These are phyloP conservation scores for Brassica rapa DNA, from an alignment of 345 rosid species.

Conservation along the genomic window DNA sequence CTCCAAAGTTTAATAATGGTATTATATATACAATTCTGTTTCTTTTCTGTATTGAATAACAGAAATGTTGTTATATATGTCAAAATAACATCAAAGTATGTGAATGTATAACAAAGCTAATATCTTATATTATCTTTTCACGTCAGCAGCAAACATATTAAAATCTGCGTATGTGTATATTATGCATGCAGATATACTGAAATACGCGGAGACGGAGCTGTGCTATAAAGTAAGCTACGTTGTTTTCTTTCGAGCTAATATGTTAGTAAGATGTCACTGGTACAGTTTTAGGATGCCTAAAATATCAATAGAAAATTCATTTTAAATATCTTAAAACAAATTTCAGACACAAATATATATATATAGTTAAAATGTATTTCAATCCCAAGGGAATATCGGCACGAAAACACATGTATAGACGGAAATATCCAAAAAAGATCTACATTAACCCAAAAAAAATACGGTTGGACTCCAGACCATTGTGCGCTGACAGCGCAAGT, in stretches of 20 bases:
- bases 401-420: background rate
- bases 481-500: background rate
- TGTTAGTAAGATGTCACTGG: background rate
- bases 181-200: background rate
- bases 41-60: background rate
- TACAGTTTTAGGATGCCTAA: background rate
- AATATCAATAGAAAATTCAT: background rate
- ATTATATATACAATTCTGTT: background rate
- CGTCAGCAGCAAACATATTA: background rate
- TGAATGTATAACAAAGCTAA: background rate
- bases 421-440: background rate
- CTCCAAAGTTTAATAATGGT: constrained; percentile 1
- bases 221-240: background rate
- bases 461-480: background rate
- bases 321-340: background rate
- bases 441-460: background rate
- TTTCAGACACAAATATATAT: background rate
- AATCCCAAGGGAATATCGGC: background rate
- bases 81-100: background rate
- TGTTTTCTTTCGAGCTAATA: background rate
- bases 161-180: background rate
- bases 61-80: background rate
- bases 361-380: background rate
- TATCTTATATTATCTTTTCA: background rate
- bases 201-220: background rate